Evolutionary conservation across 495 filamentous ascomycete genomes (phyloP).

Genomic region (Penicillium steckii): DNA sequence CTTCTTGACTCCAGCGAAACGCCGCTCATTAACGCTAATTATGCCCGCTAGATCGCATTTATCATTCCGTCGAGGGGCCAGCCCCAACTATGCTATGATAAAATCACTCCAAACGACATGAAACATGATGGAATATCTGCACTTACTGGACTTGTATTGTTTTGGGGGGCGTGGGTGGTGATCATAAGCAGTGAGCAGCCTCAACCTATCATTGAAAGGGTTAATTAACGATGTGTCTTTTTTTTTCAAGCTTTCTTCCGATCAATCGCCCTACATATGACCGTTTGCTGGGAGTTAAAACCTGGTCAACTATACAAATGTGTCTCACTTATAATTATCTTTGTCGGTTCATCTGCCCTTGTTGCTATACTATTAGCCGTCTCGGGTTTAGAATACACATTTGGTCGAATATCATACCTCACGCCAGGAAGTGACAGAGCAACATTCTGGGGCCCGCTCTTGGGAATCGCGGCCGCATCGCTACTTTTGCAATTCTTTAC

Average conservation of each 20-base stretch:
- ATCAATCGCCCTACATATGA: neutral
- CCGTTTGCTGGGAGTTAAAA: neutral
- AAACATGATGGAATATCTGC: neutral
- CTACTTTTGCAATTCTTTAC: neutral
- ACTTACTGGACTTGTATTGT: neutral
- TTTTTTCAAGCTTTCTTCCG: neutral
- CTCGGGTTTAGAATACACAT: neutral
- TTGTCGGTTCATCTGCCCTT: neutral
- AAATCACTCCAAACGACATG: slow-evolving; percentile 1
- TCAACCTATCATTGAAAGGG: no score
- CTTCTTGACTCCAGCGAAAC: neutral
- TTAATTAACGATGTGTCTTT: no score
- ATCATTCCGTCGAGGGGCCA: neutral
- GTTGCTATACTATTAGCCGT: neutral
- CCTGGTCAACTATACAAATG: neutral
- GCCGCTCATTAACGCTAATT: neutral
- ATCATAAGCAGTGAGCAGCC: neutral
- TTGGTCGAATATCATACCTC: neutral
- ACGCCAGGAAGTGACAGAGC: neutral
- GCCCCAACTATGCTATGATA: neutral
- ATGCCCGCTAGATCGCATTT: neutral
- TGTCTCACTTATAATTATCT: neutral
- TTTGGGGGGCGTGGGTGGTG: neutral
- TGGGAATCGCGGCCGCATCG: neutral
- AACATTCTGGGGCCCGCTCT: neutral